Percentiles rank a stretch among this genome's conserved stretches.
Conservation (phyloP, 2,329 filamentous ascomycete species). For the Penicillium sumatraense region DNA sequence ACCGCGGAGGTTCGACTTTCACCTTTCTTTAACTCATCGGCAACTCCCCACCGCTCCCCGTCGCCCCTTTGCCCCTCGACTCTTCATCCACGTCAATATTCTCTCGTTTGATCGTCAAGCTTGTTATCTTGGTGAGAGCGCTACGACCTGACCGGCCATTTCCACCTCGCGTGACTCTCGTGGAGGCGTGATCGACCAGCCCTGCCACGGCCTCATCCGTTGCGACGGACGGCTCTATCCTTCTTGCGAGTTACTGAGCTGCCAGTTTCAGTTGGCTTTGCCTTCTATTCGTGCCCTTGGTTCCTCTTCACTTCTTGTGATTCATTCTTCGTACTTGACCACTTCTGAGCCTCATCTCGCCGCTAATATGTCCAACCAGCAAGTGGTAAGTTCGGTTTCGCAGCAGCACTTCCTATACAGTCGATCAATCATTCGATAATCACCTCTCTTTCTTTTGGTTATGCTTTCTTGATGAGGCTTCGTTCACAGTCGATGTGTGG, state of each 20-base stretch:
- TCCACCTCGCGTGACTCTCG: constrained; percentile 11
- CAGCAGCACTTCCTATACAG: constrained; percentile 24
- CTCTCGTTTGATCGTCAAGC: neutral
- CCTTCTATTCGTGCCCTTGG: no score
- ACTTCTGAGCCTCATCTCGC: neutral
- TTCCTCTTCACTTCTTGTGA: neutral
- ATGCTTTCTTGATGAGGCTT: neutral
- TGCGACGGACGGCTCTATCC: constrained; percentile 23
- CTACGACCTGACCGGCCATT: constrained; percentile 4
- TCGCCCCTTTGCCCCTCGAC: constrained; percentile 7
- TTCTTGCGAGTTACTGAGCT: constrained; percentile 2
- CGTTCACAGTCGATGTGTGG: neutral
- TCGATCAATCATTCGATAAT: constrained; percentile 4
- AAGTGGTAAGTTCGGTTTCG: constrained; percentile 50
- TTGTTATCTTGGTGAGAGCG: neutral
- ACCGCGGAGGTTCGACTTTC: constrained; percentile 40
- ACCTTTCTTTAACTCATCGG: constrained; percentile 40
- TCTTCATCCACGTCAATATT: neutral
- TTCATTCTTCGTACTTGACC: neutral
- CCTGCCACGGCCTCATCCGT: constrained; percentile 25
- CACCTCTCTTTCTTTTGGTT: neutral
- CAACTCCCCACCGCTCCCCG: constrained; percentile 16
- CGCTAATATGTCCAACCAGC: constrained; percentile 52
- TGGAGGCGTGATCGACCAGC: constrained; percentile 19
- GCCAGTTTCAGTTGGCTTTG: neutral